Base-by-base conservation (phyloP, 805 yeast species). In the Peterozyma xylosa region DNA sequence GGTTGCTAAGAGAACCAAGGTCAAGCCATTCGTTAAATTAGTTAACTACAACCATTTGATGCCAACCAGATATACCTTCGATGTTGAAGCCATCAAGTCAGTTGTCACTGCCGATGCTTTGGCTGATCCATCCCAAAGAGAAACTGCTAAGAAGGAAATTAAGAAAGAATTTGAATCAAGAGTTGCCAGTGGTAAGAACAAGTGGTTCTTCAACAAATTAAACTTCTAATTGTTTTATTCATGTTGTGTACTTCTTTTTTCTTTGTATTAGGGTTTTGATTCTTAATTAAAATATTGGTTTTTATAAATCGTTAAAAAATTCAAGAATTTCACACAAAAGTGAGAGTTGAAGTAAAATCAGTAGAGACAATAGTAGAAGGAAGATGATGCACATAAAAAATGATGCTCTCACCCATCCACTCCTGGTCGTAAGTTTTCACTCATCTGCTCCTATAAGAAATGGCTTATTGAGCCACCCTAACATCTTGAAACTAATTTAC, bases 11-110 rank as follows among this genome's bases (percentile, higher is more conserved):
- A 87, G 95, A 80, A 86, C 96, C 66, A 86, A 84, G 81, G 86
- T 93, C 68, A 93, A 93, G 93, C 97, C 99, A 66, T 93, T 93
- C 75, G 89, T 93, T 79, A 93, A 91, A 82, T 89, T 86, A 68
- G 81, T 93, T 71, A 93, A 93, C 96, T 93, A 90, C 96, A 89
- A 89, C 89, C 99, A 93, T 76, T 80, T 93, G 73, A 84, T 93
- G 91, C 99, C 99, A 80, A 93, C 99, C 68, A 90, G 99, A 81
- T 93, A 93, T 86, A 80, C 96, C 52, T 82, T 93, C 66, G 98
- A 93, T 70, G 93, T 91, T 66, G 98, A 93, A 72, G 74, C 87
- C 59, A 84, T 93, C 82, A 93, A 93, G 82, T 66, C 85, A 65
- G 84, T 80, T 62, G 86, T 93, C 66, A 75, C 96, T 63, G 77